phyloP scores from a whole-genome alignment of 306 rosid genomes.

The Chamaecrista fasciculata region DNA sequence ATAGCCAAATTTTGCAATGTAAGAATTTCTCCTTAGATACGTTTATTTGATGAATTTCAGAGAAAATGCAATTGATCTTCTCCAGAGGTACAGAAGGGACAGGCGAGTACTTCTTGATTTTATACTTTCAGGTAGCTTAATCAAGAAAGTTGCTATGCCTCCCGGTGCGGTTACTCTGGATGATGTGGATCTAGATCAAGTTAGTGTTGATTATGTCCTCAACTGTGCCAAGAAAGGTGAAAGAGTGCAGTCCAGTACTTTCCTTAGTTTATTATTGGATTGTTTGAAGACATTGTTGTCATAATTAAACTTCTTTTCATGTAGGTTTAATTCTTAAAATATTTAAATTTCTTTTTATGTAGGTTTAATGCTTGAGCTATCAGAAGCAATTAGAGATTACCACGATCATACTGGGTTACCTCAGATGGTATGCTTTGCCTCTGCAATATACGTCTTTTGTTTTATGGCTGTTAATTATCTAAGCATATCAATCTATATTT shows the following conservation, averaged over 20 bases:
- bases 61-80: constrained; percentile 71
- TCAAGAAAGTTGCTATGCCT: constrained; percentile 96
- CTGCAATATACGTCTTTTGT: constrained; percentile 8
- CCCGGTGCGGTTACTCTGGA: constrained; percentile 96
- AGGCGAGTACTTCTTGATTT: constrained; percentile 86
- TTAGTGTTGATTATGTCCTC: constrained; percentile 90
- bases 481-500: constrained; percentile 8
- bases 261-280: not conserved
- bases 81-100: constrained; percentile 87
- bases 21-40: constrained; percentile 5
- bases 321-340: constrained; percentile 90
- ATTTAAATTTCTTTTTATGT: constrained; percentile 27
- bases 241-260: not conserved
- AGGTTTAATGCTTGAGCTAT: constrained; percentile 93
- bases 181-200: constrained; percentile 98
- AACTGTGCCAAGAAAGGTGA: constrained; percentile 84
- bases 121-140: constrained; percentile 81
- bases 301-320: constrained; percentile 12
- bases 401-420: constrained; percentile 88
- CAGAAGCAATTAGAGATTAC: constrained; percentile 97
- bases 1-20: not conserved
- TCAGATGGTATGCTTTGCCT: constrained; percentile 60
- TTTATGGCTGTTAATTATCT: constrained; percentile 1
- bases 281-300: too few species aligned
- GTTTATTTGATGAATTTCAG: constrained; percentile 40